Evolutionary conservation across 2,329 filamentous ascomycete genomes (phyloP), one percentile per base, ranked within the genome.

Genomic region (Arthrobotrys musiformis): DNA sequence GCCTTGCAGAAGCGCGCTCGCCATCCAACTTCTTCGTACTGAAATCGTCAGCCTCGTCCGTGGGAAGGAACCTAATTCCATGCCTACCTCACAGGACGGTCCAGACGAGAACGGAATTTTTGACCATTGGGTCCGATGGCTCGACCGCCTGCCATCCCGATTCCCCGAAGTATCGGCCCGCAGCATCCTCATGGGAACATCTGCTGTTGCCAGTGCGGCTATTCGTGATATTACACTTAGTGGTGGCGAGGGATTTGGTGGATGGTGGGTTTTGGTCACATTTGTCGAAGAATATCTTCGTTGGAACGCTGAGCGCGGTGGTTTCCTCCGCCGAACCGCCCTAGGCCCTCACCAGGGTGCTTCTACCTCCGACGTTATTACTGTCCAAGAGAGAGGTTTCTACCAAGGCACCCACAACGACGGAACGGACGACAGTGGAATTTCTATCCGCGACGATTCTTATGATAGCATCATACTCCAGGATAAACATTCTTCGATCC

Each of bases 261-360:
- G 92, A 4, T 96, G 93, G 93, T 95, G 92, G 92, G 92, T 97
- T 72, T 93, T 93, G 2, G 97, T 97, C 83, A 94, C 94, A 72
- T 98, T 94, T 87, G 89, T 97, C 63, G 94, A 97, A 81, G 94
- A 98, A 84, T 96, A 97, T 92, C 89, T 93, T 60, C 88, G 91
- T 70, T 97, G 96, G 87, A 86, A 97, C 80, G 93, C 93, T 0
- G 93, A 96, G 81, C 90, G 94, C 81, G 94, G 94, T 61, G 94
- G 94, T 0, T 97, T 97, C 82, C 90, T 97, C 85, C 86, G 86
- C 33, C 86, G 64, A 40, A 15, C 50, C 22, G 72, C 72, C n/a
- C 19, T 33, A 15, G 72, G 72, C 7, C 72, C 72, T 44, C 42
- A 50, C 15, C 56, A 76, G 24, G 40, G 22, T 11, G 37, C 48